phyloP scores from a whole-genome alignment of 441 rosid genomes.

The Euphorbia schlechtendalii region DNA sequence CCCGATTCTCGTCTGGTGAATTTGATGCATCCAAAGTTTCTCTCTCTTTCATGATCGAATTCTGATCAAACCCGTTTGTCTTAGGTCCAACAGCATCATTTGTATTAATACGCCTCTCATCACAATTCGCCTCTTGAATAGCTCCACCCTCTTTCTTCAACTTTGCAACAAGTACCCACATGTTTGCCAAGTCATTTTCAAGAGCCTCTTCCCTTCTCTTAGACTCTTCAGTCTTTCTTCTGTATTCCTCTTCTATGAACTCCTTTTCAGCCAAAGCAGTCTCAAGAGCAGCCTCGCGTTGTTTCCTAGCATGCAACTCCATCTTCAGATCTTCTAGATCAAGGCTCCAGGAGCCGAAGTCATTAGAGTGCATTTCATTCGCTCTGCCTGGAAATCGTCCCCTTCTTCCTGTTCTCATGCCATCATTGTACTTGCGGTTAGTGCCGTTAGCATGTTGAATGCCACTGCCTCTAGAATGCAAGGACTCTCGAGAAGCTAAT shows the following conservation, averaged over 20 bases:
- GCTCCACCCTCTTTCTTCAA: slow-evolving; percentile 76
- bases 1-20: slow-evolving; percentile 51
- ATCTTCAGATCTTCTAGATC: slow-evolving; percentile 69
- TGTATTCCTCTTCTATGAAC: slow-evolving; percentile 64
- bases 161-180: slow-evolving; percentile 99
- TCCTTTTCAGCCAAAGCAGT: slow-evolving; percentile 82
- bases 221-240: slow-evolving; percentile 74
- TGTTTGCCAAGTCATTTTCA: slow-evolving; percentile 94
- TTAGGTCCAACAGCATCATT: slow-evolving; percentile 29
- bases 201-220: slow-evolving; percentile 82
- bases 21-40: slow-evolving; percentile 40
- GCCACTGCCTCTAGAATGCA: slow-evolving; percentile 46
- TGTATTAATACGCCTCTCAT: slow-evolving; percentile 32
- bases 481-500: slow-evolving; percentile 56
- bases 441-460: slow-evolving; percentile 43
- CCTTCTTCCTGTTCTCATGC: slow-evolving; percentile 60
- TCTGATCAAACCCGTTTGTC: slow-evolving; percentile 34
- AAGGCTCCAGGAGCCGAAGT: slow-evolving; percentile 71
- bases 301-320: slow-evolving; percentile 90
- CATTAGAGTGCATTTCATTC: slow-evolving; percentile 45
- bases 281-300: slow-evolving; percentile 84
- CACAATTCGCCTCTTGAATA: slow-evolving; percentile 37
- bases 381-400: slow-evolving; percentile 65
- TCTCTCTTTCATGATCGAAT: slow-evolving; percentile 37
- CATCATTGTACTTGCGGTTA: slow-evolving; percentile 51